phyloP scores from a whole-genome alignment of 73 alveolate species.

The Paraurostyla sp. region DNA sequence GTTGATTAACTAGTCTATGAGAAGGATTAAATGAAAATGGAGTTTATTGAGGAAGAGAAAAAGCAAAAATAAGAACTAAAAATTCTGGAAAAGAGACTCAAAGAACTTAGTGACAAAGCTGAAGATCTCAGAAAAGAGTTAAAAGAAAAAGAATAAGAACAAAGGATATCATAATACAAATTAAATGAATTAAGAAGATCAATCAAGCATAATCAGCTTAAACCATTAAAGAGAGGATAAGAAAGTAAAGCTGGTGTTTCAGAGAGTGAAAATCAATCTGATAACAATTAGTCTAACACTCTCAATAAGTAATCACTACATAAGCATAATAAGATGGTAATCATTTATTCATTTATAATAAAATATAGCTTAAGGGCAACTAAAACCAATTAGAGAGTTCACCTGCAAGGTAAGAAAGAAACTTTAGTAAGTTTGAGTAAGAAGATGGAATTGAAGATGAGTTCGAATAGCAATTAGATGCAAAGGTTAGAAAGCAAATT shows the following conservation, averaged over 20 bases:
- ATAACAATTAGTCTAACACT: background rate
- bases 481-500: background rate
- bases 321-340: slow-evolving; percentile 34
- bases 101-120: slow-evolving; percentile 4
- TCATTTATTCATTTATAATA: background rate
- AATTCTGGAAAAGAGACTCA: background rate
- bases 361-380: background rate
- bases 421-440: slow-evolving; percentile 9
- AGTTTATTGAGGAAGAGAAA: slow-evolving; percentile 29
- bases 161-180: slow-evolving; percentile 8
- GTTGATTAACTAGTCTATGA: slow-evolving; percentile 13
- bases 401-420: background rate
- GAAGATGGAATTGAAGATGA: slow-evolving; percentile 50
- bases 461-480: background rate
- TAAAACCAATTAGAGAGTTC: background rate
- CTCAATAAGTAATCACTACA: background rate
- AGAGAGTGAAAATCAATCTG: background rate
- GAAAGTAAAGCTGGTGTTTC: too few species aligned
- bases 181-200: slow-evolving; percentile 39
- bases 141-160: slow-evolving; percentile 51
- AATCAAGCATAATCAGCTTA: slow-evolving; percentile 31
- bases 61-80: slow-evolving; percentile 8
- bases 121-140: slow-evolving; percentile 17
- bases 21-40: slow-evolving; percentile 45
- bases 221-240: slow-evolving; percentile 9